Evolutionary conservation across 192 early-diverging fungal species (phyloP).

Genomic region (Linnemannia schmuckeri): DNA sequence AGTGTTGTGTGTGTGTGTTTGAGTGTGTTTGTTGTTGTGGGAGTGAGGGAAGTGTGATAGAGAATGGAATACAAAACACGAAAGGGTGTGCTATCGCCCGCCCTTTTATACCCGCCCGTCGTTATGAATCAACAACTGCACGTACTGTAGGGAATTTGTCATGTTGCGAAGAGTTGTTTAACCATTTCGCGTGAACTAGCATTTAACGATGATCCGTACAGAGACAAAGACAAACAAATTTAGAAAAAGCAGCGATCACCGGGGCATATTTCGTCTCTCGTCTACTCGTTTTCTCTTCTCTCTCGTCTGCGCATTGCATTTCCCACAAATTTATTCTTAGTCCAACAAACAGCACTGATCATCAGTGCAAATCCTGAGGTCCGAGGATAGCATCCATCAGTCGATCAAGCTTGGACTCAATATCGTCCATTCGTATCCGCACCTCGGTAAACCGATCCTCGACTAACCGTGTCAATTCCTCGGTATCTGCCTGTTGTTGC

Average conservation of each 20-base stretch:
- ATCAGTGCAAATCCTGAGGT: not conserved
- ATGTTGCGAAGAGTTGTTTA: too few species aligned
- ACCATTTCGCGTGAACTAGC: too few species aligned
- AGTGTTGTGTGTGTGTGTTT: not conserved
- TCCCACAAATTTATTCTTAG: not conserved
- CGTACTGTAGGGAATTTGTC: too few species aligned
- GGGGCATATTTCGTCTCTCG: not conserved
- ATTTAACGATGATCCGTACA: not conserved
- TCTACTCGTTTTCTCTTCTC: not conserved
- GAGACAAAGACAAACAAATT: not conserved
- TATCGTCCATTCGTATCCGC: constrained; percentile 39
- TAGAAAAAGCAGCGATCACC: not conserved
- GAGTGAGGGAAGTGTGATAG: not conserved
- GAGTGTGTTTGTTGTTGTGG: not conserved
- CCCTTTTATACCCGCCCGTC: too few species aligned
- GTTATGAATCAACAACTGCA: not conserved
- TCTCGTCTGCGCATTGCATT: not conserved
- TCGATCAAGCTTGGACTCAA: constrained; percentile 44
- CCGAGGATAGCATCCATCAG: constrained; percentile 21
- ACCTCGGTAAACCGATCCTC: constrained; percentile 30
- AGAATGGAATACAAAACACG: not conserved
- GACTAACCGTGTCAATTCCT: constrained; percentile 28
- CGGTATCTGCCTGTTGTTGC: constrained; percentile 9
- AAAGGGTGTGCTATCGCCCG: too few species aligned
- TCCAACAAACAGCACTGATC: too few species aligned